phyloP scores from a whole-genome alignment of 345 rosid species.

The Bruguiera gymnorhiza region DNA sequence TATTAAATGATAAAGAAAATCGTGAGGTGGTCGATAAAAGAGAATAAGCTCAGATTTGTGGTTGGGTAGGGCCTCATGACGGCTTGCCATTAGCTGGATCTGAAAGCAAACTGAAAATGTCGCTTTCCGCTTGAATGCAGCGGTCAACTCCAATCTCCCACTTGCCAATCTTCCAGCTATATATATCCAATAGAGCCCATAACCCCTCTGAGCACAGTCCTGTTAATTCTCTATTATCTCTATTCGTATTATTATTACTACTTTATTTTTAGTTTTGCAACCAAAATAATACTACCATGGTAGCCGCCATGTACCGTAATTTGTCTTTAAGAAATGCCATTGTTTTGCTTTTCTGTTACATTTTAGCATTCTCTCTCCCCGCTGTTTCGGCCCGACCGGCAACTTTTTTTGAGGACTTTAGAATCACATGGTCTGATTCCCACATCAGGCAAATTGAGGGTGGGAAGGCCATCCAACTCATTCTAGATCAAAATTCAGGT shows the following conservation, averaged over 20 bases:
- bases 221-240: neutral
- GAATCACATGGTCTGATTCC: slow-evolving; percentile 63
- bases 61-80: slow-evolving; percentile 50
- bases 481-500: slow-evolving; percentile 85
- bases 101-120: slow-evolving; percentile 45
- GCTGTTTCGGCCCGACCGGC: slow-evolving; percentile 49
- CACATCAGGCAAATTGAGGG: slow-evolving; percentile 66
- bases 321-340: neutral
- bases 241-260: neutral
- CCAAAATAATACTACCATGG: neutral
- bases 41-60: neutral
- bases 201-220: slow-evolving; percentile 20
- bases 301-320: slow-evolving; percentile 14
- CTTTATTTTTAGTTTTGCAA: neutral
- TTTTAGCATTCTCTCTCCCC: slow-evolving; percentile 25
- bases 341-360: slow-evolving; percentile 20
- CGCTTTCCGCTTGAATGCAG: slow-evolving; percentile 33
- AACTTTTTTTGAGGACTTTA: slow-evolving; percentile 63
- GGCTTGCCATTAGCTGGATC: slow-evolving; percentile 75
- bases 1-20: neutral
- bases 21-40: neutral
- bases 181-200: slow-evolving; percentile 13
- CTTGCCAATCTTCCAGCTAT: slow-evolving; percentile 13
- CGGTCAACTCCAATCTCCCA: slow-evolving; percentile 28
- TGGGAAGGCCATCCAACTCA: slow-evolving; percentile 75